These are phyloP conservation scores for Teratosphaeriaceae sp. DNA, from an alignment of 2,329 filamentous ascomycete genomes.

Conservation along the genomic window DNA sequence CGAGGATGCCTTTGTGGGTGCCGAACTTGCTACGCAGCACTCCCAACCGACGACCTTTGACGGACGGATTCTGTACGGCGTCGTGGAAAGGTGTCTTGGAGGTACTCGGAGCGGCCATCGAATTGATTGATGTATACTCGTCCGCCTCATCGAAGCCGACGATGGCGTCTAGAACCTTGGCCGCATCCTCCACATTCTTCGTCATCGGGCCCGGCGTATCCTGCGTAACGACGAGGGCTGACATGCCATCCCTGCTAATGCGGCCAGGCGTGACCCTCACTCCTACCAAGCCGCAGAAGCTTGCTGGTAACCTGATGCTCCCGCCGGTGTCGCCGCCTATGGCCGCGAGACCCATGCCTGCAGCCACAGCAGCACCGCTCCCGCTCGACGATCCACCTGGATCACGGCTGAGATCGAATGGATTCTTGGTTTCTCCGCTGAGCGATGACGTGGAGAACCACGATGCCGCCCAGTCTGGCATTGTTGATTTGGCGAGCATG, in stretches of 20 bases:
- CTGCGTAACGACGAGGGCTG: constrained; percentile 15
- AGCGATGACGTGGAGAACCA: constrained; percentile 19
- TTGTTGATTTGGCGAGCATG: constrained; percentile 18
- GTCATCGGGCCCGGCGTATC: constrained; percentile 23
- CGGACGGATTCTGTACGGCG: constrained; percentile 12
- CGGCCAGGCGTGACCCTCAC: constrained; percentile 22
- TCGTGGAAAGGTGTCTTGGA: constrained; percentile 10
- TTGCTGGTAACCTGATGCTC: constrained; percentile 19
- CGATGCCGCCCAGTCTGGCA: constrained; percentile 18
- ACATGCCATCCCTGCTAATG: constrained; percentile 22
- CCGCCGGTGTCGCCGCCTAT: constrained; percentile 25
- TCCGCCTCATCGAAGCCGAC: constrained; percentile 18
- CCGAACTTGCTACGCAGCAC: constrained; percentile 20
- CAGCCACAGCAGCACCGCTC: constrained; percentile 23
- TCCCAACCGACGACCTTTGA: constrained; percentile 17
- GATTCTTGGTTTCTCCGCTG: constrained; percentile 19
- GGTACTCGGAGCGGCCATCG: constrained; percentile 3
- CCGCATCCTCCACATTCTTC: constrained; percentile 18
- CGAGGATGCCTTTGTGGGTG: constrained; percentile 14
- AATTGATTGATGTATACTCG: constrained; percentile 18
- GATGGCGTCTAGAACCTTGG: constrained; percentile 18
- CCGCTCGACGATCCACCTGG: constrained; percentile 25
- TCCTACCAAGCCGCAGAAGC: constrained; percentile 22
- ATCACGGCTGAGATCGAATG: constrained; percentile 18
- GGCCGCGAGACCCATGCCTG: constrained; percentile 20